phyloP scores from a whole-genome alignment of 2,329 filamentous ascomycete genomes.

The Chaetomium olivaceum region DNA sequence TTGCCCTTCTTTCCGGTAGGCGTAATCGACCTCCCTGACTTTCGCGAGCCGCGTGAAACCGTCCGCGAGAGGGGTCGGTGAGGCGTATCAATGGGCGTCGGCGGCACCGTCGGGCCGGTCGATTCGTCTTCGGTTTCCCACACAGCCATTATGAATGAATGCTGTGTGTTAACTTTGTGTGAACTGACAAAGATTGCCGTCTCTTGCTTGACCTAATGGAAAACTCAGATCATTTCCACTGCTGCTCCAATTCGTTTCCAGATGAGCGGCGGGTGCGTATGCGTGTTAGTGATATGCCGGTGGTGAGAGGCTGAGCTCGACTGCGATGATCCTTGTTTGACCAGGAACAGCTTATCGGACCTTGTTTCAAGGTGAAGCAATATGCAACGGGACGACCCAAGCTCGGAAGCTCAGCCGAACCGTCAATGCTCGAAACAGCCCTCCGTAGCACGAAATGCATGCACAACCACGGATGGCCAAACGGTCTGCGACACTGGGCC shows the following conservation, averaged over 20 bases:
- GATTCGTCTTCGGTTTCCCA: slow-evolving; percentile 67
- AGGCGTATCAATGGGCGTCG: slow-evolving; percentile 70
- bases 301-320: neutral
- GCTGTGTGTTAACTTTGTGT: neutral
- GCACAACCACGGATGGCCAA: neutral
- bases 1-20: slow-evolving; percentile 57
- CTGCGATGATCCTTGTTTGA: slow-evolving; percentile 23
- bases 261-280: slow-evolving; percentile 8
- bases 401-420: slow-evolving; percentile 19
- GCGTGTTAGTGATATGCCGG: slow-evolving; percentile 19
- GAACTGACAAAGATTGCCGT: slow-evolving; percentile 16
- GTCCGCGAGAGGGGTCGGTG: slow-evolving; percentile 73
- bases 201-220: slow-evolving; percentile 5
- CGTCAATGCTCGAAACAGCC: slow-evolving; percentile 17
- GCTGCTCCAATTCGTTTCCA: neutral
- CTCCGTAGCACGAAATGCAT: slow-evolving; percentile 14
- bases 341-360: slow-evolving; percentile 14
- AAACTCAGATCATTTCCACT: slow-evolving; percentile 27
- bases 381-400: slow-evolving; percentile 6
- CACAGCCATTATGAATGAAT: slow-evolving; percentile 47
- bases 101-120: slow-evolving; percentile 56
- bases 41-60: slow-evolving; percentile 63
- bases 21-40: slow-evolving; percentile 67
- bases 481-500: too few species aligned
- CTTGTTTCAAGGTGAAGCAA: slow-evolving; percentile 21